Evolutionary conservation across 768 basidiomycete genomes (phyloP), one percentile per base, ranked within the genome.

Genomic region (Termitomyces sp.): DNA sequence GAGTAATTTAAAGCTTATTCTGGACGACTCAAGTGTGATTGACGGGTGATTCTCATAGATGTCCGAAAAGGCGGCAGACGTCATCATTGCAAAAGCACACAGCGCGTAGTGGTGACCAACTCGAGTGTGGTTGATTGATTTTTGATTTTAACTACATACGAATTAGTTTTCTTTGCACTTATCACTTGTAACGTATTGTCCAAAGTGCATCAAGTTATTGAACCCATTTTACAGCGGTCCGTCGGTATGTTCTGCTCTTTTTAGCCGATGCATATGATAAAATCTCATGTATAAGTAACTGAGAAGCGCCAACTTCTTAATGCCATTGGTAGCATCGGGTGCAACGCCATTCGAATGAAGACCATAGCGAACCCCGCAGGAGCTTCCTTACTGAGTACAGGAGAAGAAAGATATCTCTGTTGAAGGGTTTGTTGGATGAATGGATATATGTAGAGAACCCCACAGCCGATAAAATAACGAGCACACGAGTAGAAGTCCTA

Each of bases 21-120:
- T 34, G 34, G 57, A 17, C 0, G n/a, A 34, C 14, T 29, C 25
- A 42, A 32, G 11, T 45, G 47, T n/a, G 17, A 45, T 14, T 49
- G 4, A 36, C 7, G 6, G 3, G 15, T 20, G 9, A 6, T 25
- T 11, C 36, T 49, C 34, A 2, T 50, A 74, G 71, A 70, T 72
- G 1, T 70, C 73, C 25, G 71, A 74, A 56, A 74, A 74, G 50
- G 73, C 71, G 17, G 71, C 70, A 29, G 71, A 71, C 47, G 64
- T 68, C 34, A 67, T 73, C n/a, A 61, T 66, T 43, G 67, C 65
- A 1, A 61, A 59, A 36, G 68, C 68, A 14, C 59, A 56, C 47
- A 59, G 15, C 31, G 6, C 2, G 14, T 54, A 54, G 37, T 54
- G 2, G 32, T 32, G 48, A 1, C 29, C 7, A 29, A 14, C 12